Conservation (phyloP, 306 rosid genomes). For the Vigna unguiculata region DNA sequence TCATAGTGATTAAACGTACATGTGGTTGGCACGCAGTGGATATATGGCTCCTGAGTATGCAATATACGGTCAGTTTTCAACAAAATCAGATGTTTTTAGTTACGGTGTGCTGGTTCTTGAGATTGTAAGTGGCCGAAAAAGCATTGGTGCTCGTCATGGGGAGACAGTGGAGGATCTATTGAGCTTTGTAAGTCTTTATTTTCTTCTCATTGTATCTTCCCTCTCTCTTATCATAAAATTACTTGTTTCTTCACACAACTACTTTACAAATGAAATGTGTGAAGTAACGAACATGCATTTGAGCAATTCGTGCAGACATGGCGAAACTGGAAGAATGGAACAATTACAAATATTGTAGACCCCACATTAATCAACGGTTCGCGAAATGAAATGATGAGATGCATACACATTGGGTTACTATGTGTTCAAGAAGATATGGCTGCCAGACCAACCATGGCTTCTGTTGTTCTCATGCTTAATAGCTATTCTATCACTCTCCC, state of each 20-base stretch:
- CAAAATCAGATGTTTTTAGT: not conserved
- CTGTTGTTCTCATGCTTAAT: not conserved
- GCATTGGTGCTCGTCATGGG: not conserved
- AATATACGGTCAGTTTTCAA: not conserved
- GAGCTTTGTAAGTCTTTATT: not conserved
- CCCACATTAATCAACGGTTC: not conserved
- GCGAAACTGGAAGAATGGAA: not conserved
- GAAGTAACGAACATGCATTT: not conserved
- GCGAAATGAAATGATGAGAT: not conserved
- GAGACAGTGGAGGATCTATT: not conserved
- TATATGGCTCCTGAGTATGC: constrained; percentile 43
- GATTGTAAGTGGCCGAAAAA: constrained; percentile 4
- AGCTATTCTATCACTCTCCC: not conserved
- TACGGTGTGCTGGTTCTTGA: not conserved
- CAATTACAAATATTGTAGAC: not conserved
- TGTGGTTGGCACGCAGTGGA: not conserved
- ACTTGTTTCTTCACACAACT: not conserved
- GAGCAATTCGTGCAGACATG: not conserved
- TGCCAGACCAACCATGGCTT: not conserved
- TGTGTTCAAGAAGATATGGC: not conserved
- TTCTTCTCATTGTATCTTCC: not conserved
- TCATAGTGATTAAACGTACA: not conserved
- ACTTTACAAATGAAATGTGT: not conserved
- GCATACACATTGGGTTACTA: not conserved
- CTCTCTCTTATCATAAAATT: not conserved